Conservation (phyloP, 257 asterid species). For the Solanum habrochaites region DNA sequence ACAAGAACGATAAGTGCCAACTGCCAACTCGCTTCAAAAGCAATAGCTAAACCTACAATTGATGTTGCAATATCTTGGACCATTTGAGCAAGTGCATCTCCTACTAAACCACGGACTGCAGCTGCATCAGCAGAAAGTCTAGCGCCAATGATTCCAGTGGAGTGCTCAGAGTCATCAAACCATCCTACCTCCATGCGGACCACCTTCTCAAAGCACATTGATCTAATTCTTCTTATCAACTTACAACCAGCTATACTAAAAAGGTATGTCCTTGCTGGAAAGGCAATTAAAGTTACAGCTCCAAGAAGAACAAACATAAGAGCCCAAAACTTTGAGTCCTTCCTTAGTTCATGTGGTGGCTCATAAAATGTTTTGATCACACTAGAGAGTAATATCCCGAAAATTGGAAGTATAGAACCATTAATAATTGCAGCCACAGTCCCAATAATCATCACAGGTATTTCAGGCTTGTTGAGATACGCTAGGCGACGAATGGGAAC, state of each 20-base stretch:
- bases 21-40: slow-evolving; percentile 65
- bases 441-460: slow-evolving; percentile 39
- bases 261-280: slow-evolving; percentile 67
- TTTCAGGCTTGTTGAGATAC: slow-evolving; percentile 70
- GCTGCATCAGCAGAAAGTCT: slow-evolving; percentile 90
- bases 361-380: slow-evolving; percentile 57
- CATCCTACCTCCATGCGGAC: slow-evolving; percentile 78
- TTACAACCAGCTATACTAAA: slow-evolving; percentile 78
- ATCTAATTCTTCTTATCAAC: slow-evolving; percentile 58
- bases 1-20: slow-evolving; percentile 58
- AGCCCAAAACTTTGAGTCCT: slow-evolving; percentile 70
- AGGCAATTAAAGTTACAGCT: slow-evolving; percentile 45
- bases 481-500: slow-evolving; percentile 51
- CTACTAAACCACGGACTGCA: slow-evolving; percentile 60
- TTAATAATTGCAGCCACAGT: slow-evolving; percentile 48
- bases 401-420: slow-evolving; percentile 64
- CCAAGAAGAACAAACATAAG: slow-evolving; percentile 66
- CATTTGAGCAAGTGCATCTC: slow-evolving; percentile 80
- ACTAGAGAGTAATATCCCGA: slow-evolving; percentile 53
- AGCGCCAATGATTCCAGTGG: slow-evolving; percentile 80
- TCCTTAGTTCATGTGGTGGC: slow-evolving; percentile 34
- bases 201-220: slow-evolving; percentile 81
- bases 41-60: slow-evolving; percentile 45
- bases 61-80: slow-evolving; percentile 68
- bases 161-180: slow-evolving; percentile 74